Evolutionary conservation across 1,139 yeast species (phyloP).

Genomic region (Meyerozyma athensensis): DNA sequence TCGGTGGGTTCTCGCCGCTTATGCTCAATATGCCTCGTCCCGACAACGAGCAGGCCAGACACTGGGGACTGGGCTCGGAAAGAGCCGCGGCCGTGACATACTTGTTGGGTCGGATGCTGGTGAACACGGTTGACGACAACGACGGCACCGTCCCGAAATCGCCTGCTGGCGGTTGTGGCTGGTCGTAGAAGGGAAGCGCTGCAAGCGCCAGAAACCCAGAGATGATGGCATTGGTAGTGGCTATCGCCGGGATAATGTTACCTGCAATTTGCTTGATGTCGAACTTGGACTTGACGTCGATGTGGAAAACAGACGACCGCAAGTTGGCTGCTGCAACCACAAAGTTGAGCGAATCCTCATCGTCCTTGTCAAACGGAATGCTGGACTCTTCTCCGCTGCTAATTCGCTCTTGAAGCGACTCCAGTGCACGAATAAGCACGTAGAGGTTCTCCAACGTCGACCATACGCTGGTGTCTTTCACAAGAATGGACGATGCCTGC

Average conservation of each 20-base stretch:
- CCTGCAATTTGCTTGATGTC: constrained; percentile 95
- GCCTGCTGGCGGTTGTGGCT: not conserved
- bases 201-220: constrained; percentile 67
- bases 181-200: not conserved
- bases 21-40: constrained; percentile 40
- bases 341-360: constrained; percentile 81
- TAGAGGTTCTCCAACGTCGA: constrained; percentile 56
- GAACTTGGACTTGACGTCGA: constrained; percentile 72
- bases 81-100: constrained; percentile 63
- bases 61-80: constrained; percentile 57
- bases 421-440: constrained; percentile 51
- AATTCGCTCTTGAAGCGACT: constrained; percentile 48
- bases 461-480: constrained; percentile 63
- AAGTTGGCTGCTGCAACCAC: constrained; percentile 87
- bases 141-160: constrained; percentile 10
- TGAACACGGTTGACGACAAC: constrained; percentile 51
- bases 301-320: constrained; percentile 67
- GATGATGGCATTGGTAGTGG: constrained; percentile 93
- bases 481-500: constrained; percentile 18
- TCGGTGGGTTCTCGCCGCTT: constrained; percentile 10
- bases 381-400: constrained; percentile 35
- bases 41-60: constrained; percentile 70
- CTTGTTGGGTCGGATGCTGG: constrained; percentile 64
- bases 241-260: constrained; percentile 96
- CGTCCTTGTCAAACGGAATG: constrained; percentile 89